Evolutionary conservation across 305 asterid species (phyloP).

Genomic region (Fraxinus sp.): DNA sequence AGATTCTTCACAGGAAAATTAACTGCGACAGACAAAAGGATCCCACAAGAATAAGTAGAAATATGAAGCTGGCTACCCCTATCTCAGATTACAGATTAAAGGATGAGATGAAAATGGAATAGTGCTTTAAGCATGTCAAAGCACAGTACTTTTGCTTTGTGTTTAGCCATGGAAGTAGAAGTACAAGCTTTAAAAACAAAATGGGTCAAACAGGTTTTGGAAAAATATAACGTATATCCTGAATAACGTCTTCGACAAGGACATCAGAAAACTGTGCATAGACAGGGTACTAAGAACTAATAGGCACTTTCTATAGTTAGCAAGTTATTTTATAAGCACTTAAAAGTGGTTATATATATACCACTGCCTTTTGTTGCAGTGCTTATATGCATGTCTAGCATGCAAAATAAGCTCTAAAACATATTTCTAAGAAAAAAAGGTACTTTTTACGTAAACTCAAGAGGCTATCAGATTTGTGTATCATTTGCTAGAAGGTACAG

Average conservation of each 20-base stretch:
- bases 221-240: neutral
- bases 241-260: neutral
- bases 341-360: neutral
- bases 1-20: slow-evolving; percentile 97
- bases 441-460: neutral
- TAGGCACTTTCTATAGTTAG: neutral
- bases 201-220: neutral
- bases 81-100: neutral
- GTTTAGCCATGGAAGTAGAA: neutral
- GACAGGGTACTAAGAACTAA: neutral
- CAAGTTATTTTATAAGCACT: neutral
- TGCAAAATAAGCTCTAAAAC: neutral
- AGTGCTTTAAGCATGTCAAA: neutral
- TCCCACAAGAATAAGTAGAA: neutral
- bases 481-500: neutral
- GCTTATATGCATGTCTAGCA: neutral
- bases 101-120: neutral
- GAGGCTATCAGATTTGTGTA: neutral
- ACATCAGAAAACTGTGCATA: neutral
- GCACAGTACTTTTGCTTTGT: neutral
- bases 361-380: neutral
- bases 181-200: neutral
- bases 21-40: slow-evolving; percentile 38
- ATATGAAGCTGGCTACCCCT: neutral
- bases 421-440: neutral